Conservation (phyloP, 2,329 filamentous ascomycete genomes). For the Corinectria fuckeliana region DNA sequence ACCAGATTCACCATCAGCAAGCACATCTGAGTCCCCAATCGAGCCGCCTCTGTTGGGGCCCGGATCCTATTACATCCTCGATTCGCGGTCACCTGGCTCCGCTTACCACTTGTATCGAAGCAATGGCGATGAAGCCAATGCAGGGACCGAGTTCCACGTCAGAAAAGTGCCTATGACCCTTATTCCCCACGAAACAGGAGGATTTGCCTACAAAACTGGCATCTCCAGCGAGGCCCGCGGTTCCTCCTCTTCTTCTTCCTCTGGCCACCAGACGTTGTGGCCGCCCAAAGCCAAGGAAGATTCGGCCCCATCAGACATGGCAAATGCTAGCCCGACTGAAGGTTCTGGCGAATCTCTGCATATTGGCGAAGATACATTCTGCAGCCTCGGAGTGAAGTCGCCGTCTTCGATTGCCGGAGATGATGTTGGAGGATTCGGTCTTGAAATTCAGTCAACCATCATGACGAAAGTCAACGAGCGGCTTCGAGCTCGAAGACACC, state of each 20-base stretch:
- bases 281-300: neutral
- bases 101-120: conserved; percentile 26
- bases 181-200: conserved; percentile 7
- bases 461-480: conserved; percentile 30
- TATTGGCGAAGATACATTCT: neutral
- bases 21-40: neutral
- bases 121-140: conserved; percentile 3
- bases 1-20: conserved; percentile 2
- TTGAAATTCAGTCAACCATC: conserved; percentile 10
- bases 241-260: neutral
- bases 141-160: neutral
- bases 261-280: conserved; percentile 18
- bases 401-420: neutral
- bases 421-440: neutral
- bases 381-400: neutral
- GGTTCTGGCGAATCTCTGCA: neutral
- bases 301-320: neutral
- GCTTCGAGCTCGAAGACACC: conserved; percentile 24
- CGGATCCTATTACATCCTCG: conserved; percentile 29
- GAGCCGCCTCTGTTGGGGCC: neutral
- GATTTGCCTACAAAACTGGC: conserved; percentile 17
- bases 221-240: conserved; percentile 19
- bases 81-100: conserved; percentile 19
- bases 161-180: conserved; percentile 23
- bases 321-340: neutral